These are phyloP conservation scores for Mycena polygramma DNA, from an alignment of 768 basidiomycete genomes.

Conservation along the genomic window DNA sequence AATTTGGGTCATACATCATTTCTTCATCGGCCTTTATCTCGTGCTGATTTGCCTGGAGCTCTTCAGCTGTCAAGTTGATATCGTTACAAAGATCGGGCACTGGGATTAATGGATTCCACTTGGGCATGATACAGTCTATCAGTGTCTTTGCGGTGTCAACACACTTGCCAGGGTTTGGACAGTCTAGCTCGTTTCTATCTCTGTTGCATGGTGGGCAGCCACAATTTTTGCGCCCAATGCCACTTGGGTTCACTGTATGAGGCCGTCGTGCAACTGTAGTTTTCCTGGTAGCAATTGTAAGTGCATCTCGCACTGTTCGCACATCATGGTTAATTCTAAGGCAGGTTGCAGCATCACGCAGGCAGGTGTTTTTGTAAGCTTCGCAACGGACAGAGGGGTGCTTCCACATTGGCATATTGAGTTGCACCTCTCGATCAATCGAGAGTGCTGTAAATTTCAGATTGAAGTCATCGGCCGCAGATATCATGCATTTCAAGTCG, in stretches of 20 bases:
- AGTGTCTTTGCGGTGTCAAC: slow-evolving; percentile 6
- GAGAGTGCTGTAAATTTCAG: no score
- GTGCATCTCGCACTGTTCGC: no score
- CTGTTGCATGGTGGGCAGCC: slow-evolving; percentile 6
- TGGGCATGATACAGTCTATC: no score
- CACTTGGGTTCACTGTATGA: no score
- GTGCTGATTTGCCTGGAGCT: not conserved
- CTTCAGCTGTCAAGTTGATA: not conserved
- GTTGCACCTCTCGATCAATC: no score
- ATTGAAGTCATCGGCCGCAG: slow-evolving; percentile 1
- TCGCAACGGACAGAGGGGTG: no score
- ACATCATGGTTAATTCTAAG: no score
- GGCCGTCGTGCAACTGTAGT: no score
- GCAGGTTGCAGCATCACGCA: no score
- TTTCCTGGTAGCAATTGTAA: no score
- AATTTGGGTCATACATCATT: slow-evolving; percentile 11
- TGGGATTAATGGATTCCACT: slow-evolving; percentile 13
- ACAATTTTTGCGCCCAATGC: slow-evolving; percentile 6
- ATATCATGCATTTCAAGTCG: slow-evolving; percentile 7
- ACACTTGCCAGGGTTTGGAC: slow-evolving; percentile 8
- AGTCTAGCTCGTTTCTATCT: slow-evolving; percentile 6
- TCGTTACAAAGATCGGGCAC: not conserved
- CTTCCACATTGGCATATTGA: no score
- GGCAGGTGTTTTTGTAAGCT: no score
- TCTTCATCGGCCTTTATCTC: not conserved